Conservation (phyloP, 163 green algal species). For the Trebouxiophyceae sp. region DNA sequence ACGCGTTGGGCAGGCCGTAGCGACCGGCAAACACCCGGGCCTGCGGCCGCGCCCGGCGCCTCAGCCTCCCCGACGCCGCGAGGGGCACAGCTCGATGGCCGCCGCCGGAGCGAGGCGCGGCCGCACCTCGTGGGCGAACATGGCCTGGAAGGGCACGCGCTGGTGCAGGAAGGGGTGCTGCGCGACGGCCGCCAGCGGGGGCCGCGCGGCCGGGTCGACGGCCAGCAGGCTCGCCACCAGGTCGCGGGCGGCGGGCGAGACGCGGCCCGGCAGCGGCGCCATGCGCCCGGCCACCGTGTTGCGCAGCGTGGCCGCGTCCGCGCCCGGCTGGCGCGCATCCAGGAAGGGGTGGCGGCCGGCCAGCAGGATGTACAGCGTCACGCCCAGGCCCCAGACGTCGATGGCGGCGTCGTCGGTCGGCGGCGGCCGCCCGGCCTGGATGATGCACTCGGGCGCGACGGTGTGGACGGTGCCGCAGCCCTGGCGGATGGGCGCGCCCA, state of each 20-base stretch:
- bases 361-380: conserved; percentile 97
- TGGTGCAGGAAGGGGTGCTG: not conserved
- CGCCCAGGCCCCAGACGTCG: conserved; percentile 94
- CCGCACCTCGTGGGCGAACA: no score
- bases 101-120: no score
- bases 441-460: not conserved
- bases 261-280: not conserved
- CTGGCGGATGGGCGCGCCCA: not conserved
- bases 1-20: no score
- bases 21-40: no score
- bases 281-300: not conserved
- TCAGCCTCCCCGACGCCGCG: no score
- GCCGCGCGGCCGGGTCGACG: not conserved
- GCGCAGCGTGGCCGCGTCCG: not conserved
- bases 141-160: no score
- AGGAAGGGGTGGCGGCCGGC: conserved; percentile 96
- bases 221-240: not conserved
- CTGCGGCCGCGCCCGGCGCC: no score
- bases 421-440: not conserved
- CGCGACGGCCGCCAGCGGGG: not conserved
- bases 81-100: no score
- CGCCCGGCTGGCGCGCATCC: not conserved
- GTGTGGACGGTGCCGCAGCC: not conserved
- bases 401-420: conserved; percentile 75
- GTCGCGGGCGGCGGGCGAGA: not conserved